phyloP scores from a whole-genome alignment of 768 basidiomycete species.

The Calocera cornea region DNA sequence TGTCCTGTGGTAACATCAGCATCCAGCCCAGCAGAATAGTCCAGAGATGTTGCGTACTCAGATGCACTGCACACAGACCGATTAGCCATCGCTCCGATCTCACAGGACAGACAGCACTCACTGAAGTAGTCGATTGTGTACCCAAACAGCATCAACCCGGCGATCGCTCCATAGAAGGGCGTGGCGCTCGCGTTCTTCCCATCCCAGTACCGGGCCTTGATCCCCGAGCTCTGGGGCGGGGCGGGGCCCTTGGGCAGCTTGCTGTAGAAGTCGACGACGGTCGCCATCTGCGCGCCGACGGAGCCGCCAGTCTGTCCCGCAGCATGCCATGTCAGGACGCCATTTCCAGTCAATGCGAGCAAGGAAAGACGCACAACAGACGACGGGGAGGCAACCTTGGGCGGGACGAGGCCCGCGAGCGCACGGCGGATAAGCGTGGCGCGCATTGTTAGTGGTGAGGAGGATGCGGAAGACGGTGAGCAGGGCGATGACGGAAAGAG shows the following conservation, averaged over 20 bases:
- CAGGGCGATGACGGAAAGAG: conserved; percentile 4
- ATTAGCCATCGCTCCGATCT: conserved; percentile 10
- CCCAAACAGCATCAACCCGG: conserved; percentile 57
- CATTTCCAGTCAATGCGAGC: neutral
- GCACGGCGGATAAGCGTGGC: conserved; percentile 72
- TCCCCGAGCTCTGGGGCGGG: conserved; percentile 41
- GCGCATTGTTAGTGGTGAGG: conserved; percentile 40
- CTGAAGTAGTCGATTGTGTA: conserved; percentile 86
- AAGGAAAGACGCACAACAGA: conserved; percentile 54
- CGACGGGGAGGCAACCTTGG: conserved; percentile 85
- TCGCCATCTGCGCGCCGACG: conserved; percentile 55
- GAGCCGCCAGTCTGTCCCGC: conserved; percentile 41
- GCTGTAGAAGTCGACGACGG: conserved; percentile 90
- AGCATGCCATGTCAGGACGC: neutral
- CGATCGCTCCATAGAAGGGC: conserved; percentile 50
- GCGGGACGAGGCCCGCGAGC: conserved; percentile 75
- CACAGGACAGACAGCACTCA: conserved; percentile 32
- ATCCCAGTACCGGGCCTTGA: conserved; percentile 68
- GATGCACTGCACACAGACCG: conserved; percentile 44
- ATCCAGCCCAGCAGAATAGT: neutral
- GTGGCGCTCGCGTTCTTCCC: conserved; percentile 73
- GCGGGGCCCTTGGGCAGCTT: conserved; percentile 85
- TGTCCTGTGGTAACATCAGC: conserved; percentile 43
- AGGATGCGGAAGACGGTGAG: neutral
- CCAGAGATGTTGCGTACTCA: conserved; percentile 43